Conservation (phyloP, 2,329 filamentous ascomycete genomes). For the Fusarium pseudonygamai region DNA sequence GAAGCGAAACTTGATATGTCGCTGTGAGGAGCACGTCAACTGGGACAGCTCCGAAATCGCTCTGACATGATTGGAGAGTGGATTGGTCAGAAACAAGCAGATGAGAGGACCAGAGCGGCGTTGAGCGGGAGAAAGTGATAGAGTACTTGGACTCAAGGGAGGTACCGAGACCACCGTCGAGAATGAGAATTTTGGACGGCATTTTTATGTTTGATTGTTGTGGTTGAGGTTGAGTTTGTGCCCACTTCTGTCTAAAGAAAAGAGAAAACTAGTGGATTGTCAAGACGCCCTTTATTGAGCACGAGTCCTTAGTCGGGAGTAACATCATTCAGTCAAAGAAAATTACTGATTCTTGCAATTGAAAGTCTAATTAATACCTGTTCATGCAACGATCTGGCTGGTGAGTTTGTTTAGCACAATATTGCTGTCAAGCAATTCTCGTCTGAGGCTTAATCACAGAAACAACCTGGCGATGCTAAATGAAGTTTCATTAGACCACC, state of each 20-base stretch:
- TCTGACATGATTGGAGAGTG: conserved; percentile 64
- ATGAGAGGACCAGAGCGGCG: conserved; percentile 75
- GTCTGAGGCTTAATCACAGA: background rate
- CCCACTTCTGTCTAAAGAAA: conserved; percentile 5
- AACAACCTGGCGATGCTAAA: background rate
- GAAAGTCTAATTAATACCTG: too few species aligned
- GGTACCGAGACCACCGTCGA: conserved; percentile 75
- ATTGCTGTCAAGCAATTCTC: background rate
- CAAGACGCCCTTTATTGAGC: conserved; percentile 3
- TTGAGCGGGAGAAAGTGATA: conserved; percentile 60
- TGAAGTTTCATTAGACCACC: background rate
- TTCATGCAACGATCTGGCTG: background rate
- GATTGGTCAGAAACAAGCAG: conserved; percentile 64
- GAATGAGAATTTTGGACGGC: conserved; percentile 55
- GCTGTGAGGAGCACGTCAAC: conserved; percentile 72
- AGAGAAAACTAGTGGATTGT: conserved; percentile 34
- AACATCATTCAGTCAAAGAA: background rate
- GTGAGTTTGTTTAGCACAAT: too few species aligned
- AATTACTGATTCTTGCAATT: background rate
- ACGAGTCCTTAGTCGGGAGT: background rate
- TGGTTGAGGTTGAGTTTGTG: conserved; percentile 5
- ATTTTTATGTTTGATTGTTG: conserved; percentile 21
- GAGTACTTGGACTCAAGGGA: conserved; percentile 68
- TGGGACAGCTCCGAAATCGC: conserved; percentile 63
- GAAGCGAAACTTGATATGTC: conserved; percentile 71